Evolutionary conservation across 192 early-diverging fungal species (phyloP).

Genomic region (Obelidium mucronatum): DNA sequence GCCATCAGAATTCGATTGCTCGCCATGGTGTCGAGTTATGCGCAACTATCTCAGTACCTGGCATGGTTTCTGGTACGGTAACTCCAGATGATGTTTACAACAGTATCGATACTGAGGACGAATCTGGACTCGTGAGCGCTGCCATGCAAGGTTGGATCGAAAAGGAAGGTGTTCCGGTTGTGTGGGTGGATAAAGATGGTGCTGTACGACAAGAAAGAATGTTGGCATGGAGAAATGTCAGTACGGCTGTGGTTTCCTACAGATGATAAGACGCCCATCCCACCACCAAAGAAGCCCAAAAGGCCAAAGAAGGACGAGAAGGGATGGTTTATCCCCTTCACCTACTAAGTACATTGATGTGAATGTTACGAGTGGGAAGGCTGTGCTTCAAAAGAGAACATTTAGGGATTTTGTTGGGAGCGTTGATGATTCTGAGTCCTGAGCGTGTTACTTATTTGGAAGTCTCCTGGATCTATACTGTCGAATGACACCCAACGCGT

Average conservation of each 20-base stretch:
- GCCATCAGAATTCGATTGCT: conserved; percentile 3
- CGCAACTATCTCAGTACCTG: conserved; percentile 13
- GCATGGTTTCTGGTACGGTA: neutral
- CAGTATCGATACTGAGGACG: conserved; percentile 21
- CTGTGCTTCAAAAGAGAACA: too few species aligned
- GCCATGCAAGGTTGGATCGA: conserved; percentile 27
- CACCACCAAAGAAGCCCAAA: neutral
- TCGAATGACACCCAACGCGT: neutral
- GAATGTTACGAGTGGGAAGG: too few species aligned
- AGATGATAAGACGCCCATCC: too few species aligned
- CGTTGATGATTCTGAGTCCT: too few species aligned
- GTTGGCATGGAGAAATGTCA: conserved; percentile 1
- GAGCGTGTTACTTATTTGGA: too few species aligned
- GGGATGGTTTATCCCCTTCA: conserved; percentile 16
- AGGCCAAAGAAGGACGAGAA: neutral
- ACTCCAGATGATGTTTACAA: conserved; percentile 4
- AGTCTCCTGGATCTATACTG: too few species aligned
- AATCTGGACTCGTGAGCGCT: neutral
- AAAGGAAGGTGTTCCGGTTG: conserved; percentile 29
- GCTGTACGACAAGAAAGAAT: conserved; percentile 21
- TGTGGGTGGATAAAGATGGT: conserved; percentile 2
- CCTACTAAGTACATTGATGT: neutral
- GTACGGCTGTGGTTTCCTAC: neutral
- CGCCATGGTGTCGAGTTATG: conserved; percentile 27
- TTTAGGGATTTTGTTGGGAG: too few species aligned